These are phyloP conservation scores for Carpinus viminea DNA, from an alignment of 306 rosid species.

Conservation along the genomic window DNA sequence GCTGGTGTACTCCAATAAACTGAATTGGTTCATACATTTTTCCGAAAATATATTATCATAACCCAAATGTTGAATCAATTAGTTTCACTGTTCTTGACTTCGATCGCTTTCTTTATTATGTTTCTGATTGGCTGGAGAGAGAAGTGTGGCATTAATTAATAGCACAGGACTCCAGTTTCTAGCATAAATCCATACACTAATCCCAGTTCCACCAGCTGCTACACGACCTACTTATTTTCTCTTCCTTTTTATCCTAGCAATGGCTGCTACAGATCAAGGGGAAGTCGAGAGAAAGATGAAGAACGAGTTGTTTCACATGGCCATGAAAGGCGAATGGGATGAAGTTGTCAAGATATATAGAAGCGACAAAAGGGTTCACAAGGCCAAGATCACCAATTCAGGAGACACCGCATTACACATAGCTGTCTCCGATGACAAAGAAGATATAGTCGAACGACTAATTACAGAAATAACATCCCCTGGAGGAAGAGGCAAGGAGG, in stretches of 20 bases:
- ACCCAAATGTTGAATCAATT: no score
- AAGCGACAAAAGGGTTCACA: background rate
- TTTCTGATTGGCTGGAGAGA: background rate
- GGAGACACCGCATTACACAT: slow-evolving; percentile 46
- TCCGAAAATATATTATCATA: no score
- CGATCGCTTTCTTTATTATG: background rate
- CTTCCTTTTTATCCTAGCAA: no score
- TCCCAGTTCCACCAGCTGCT: background rate
- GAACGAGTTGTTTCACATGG: slow-evolving; percentile 1
- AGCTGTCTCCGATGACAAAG: slow-evolving; percentile 48
- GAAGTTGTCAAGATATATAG: slow-evolving; percentile 17
- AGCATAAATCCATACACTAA: background rate
- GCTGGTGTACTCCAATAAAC: no score
- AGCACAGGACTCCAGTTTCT: background rate
- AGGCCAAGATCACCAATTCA: slow-evolving; percentile 4
- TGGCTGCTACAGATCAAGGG: background rate
- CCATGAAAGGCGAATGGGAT: slow-evolving; percentile 43
- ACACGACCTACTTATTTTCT: no score
- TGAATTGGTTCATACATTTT: no score
- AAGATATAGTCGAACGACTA: slow-evolving; percentile 9
- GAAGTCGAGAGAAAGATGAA: background rate
- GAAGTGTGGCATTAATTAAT: background rate
- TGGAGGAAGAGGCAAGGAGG: background rate
- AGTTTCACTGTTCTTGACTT: no score
- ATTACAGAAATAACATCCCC: no score